Base-by-base conservation (phyloP, 2,329 filamentous ascomycete species). In the Calonectria pseudoreteaudii region DNA sequence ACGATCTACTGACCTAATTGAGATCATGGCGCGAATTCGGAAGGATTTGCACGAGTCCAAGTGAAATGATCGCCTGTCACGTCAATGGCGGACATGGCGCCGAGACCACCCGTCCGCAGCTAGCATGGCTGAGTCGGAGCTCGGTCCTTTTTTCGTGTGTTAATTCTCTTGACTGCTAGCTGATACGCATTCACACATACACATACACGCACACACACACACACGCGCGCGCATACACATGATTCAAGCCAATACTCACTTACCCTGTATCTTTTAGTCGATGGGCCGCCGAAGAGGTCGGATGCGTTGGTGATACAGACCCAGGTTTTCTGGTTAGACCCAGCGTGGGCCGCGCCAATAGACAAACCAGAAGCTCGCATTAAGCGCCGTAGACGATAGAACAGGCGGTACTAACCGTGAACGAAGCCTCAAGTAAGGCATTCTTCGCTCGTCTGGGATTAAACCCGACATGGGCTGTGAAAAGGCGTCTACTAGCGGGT, bases 361-460 rank as follows among this genome's bases (percentile, higher is more conserved):
- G 73, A 77, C 77, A 78, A 79, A 79, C 78, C 77, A 79, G 50
- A 78, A 64, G 31, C 23, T 36, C 49, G 49, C 53, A 71, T 66
- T 79, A 79, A 79, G 78, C 78, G 77, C 78, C 76, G 14, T 70
- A 28, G 76, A 67, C 23, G 44, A 16, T 23, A 16, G 53, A 13
- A 34, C 20, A 18, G 60, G 28, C 41, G 44, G 26, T 34, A 53
- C 41, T 26, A 9, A 23, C 36, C 66, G 41, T 23, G n/a, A 62
- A 26, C 26, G 26, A 65, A 65, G 60, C 41, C 36, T 10, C 18
- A 26, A 47, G 50, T 53, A 56, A 79, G 77, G 76, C 77, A 73
- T 64, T 74, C 60, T 74, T 26, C 18, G 18, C 23, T n/a, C 65
- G 18, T n/a, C 66, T 26, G 28, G 36, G 38, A 20, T 23, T n/a